Base-by-base conservation (phyloP, 352 stramenopile species). In the Phytophthora colocasiae region DNA sequence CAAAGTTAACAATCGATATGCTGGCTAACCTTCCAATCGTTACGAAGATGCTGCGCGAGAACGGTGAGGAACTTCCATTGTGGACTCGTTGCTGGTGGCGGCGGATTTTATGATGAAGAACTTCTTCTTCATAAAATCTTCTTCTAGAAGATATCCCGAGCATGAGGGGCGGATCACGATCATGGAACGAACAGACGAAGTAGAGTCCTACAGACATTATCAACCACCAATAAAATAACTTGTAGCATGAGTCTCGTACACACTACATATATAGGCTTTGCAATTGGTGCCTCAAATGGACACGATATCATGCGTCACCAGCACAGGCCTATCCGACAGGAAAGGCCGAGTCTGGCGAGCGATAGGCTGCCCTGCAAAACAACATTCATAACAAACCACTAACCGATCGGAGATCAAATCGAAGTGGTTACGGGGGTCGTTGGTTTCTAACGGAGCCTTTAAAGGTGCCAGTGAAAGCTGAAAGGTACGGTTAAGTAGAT, bases 31-130 rank as follows among this genome's bases (percentile, higher is more conserved):
- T 62, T 0, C 66, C 70, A 1, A 61, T 29, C 4, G 77, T 90
- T 31, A 78, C 63, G 0, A 66, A 70, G 34, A 84, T 92, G 51
- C 58, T 71, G 45, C 63, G 87, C 51, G 75, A 83, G 27, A 63
- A 58, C 19, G 84, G 72, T 17, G 56, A 92, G n/a, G 69, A 72
- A 51, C 57, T 95, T 22, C 54, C 65, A 19, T 83, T 8, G 81
- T 97, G 45, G 89, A 50, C 96, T 95, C 60, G 84, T 96, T 26
- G 78, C 84, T 22, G 74, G 75, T 17, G 89, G 89, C 86, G 24
- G 73, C 73, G 14, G 71, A 87, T 10, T 84, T 78, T 43, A 53
- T 90, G 62, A 78, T 90, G 71, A 93, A 91, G 1, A 22, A 22
- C 22, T 22, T 22, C 22, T 22, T 22, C 22, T 2, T 22, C 22